Percentiles rank a stretch among this genome's conserved stretches.
These are phyloP conservation scores for Alectoria sarmentosa DNA, from an alignment of 495 filamentous ascomycete species.

Conservation along the genomic window DNA sequence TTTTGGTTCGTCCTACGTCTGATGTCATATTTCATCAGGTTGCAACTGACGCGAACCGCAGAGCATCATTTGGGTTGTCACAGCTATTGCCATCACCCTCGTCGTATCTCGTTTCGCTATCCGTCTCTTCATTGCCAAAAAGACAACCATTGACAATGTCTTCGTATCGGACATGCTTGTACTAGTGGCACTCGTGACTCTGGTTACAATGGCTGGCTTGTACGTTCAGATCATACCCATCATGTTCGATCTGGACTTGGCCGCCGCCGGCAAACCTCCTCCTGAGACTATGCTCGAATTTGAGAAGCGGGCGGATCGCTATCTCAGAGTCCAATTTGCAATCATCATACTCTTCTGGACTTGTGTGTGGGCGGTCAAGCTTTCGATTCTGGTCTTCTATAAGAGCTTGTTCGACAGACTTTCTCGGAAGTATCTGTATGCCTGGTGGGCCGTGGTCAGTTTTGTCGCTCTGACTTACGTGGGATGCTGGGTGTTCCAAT, in stretches of 20 bases:
- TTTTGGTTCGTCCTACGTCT: constrained; percentile 1
- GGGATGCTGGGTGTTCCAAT: constrained; percentile 32
- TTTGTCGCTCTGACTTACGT: constrained; percentile 35
- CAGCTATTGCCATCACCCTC: constrained; percentile 19
- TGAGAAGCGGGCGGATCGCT: constrained; percentile 5
- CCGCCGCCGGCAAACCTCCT: background rate
- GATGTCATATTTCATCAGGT: background rate
- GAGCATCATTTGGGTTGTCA: constrained; percentile 21
- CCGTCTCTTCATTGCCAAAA: constrained; percentile 9
- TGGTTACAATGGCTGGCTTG: constrained; percentile 14
- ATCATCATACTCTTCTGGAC: constrained; percentile 40
- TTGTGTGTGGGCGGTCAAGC: constrained; percentile 42
- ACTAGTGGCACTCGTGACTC: constrained; percentile 11
- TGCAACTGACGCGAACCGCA: constrained; percentile 1
- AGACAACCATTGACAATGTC: constrained; percentile 5
- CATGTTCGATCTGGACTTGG: constrained; percentile 20
- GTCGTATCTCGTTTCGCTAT: constrained; percentile 15
- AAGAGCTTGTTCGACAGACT: constrained; percentile 33
- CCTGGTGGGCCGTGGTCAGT: constrained; percentile 36
- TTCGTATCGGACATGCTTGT: constrained; percentile 15
- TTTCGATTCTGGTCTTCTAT: constrained; percentile 40
- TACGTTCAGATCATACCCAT: constrained; percentile 13
- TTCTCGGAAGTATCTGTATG: constrained; percentile 21
- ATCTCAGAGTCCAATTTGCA: constrained; percentile 30
- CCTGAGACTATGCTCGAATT: background rate